Conservation (phyloP, 495 filamentous ascomycete species). For the Talaromyces wortmannii region DNA sequence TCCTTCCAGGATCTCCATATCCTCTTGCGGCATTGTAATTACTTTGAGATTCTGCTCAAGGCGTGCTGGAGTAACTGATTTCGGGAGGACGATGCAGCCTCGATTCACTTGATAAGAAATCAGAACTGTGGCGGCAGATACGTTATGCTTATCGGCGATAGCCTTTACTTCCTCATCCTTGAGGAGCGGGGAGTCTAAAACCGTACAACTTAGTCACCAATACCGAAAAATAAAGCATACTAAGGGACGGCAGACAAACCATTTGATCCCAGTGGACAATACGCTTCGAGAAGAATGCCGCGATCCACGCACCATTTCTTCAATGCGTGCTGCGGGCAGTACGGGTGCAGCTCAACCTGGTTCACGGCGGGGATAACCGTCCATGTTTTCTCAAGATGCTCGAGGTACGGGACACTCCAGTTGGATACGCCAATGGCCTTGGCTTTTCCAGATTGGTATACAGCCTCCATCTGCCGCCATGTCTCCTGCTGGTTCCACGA, state of each 20-base stretch:
- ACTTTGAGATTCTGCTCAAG: constrained; percentile 21
- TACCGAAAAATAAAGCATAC: neutral
- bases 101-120: constrained; percentile 22
- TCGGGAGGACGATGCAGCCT: constrained; percentile 24
- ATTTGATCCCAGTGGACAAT: constrained; percentile 11
- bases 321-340: constrained; percentile 53
- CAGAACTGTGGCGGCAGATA: constrained; percentile 10
- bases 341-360: constrained; percentile 76
- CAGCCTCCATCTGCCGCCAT: constrained; percentile 14
- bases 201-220: neutral
- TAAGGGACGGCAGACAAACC: constrained; percentile 5
- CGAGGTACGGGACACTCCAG: constrained; percentile 54
- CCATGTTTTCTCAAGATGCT: constrained; percentile 53
- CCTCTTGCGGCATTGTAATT: constrained; percentile 18
- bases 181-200: constrained; percentile 13
- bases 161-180: constrained; percentile 9
- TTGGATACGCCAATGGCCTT: constrained; percentile 76
- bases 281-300: constrained; percentile 13
- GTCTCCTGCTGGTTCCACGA: constrained; percentile 18
- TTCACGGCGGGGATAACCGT: constrained; percentile 58
- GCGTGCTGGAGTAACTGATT: constrained; percentile 21
- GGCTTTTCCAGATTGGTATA: constrained; percentile 47
- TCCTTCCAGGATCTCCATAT: constrained; percentile 18
- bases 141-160: constrained; percentile 14
- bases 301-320: constrained; percentile 10